Evolutionary conservation across 371 early-diverging fungal species (phyloP).

Genomic region (Circinella umbellata): DNA sequence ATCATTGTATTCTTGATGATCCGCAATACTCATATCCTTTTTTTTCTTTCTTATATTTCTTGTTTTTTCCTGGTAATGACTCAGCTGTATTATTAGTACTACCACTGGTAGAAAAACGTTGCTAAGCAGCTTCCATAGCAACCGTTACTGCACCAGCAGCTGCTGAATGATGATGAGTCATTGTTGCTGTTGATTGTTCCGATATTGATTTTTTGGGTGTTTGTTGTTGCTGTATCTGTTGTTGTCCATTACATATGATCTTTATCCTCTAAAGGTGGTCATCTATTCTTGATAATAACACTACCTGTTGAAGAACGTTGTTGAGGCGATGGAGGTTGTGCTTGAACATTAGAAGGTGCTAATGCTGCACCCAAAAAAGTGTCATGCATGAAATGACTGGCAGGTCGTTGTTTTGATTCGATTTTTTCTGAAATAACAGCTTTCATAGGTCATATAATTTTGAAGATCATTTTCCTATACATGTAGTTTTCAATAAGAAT

Average conservation of each 20-base stretch:
- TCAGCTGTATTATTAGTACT: neutral
- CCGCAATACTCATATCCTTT: too few species aligned
- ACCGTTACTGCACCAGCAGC: slow-evolving; percentile 43
- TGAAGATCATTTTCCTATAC: slow-evolving; percentile 26
- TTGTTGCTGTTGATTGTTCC: too few species aligned
- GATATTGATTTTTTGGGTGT: neutral
- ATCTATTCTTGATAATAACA: neutral
- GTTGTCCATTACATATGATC: too few species aligned
- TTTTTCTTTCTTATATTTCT: neutral
- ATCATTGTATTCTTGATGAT: too few species aligned
- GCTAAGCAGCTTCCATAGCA: slow-evolving; percentile 33
- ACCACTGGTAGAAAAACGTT: neutral
- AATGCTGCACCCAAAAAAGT: slow-evolving; percentile 33
- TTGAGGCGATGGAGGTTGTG: slow-evolving; percentile 25
- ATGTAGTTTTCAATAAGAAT: too few species aligned
- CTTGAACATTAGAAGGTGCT: slow-evolving; percentile 45
- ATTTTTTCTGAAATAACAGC: slow-evolving; percentile 19
- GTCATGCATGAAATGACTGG: slow-evolving; percentile 38
- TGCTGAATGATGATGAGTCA: slow-evolving; percentile 24
- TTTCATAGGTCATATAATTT: slow-evolving; percentile 32
- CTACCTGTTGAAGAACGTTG: slow-evolving; percentile 5
- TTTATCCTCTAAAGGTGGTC: too few species aligned
- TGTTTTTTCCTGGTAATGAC: neutral
- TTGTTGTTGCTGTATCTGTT: too few species aligned
- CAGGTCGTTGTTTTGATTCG: slow-evolving; percentile 25